Base-by-base conservation (phyloP, 2,329 filamentous ascomycete genomes). In the Neonectria ditissima region DNA sequence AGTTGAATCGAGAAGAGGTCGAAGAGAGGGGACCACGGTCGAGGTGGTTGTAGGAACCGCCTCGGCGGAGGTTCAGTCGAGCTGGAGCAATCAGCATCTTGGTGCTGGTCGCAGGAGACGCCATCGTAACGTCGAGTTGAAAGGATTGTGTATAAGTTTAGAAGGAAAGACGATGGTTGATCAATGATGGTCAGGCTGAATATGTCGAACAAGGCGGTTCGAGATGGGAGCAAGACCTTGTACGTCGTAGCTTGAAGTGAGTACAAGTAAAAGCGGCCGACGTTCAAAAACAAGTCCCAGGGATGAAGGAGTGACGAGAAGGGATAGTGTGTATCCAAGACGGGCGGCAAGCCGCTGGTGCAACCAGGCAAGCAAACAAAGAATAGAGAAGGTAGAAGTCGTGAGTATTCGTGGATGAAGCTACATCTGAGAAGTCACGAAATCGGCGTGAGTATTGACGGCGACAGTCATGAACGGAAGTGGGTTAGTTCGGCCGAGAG, bases 1-100 rank as follows among this genome's bases (percentile, higher is more conserved):
- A 89, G 76, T 80, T 87, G 77, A 90, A 90, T 50, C 87, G 81
- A 18, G 88, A 88, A 34, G 84, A 90, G 26, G 84, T 90, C 53
- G 87, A 87, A 24, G 87, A 90, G 10, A 86, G 73, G 7, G 86
- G 84, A 1, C 81, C 73, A 77, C 76, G 84, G 69, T 89, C 86
- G 65, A 82, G 79, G 61, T 83, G 76, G 63, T 81, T 84, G 75
- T 87, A 90, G 4, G 87, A 87, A n/a, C 82, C 82, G 32, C 85
- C 83, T 67, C 86, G 80, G 50, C 88, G 83, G 69, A 90, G 80
- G 74, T 87, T 89, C 65, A 90, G 81, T 47, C 85, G 81, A 55
- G 87, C 86, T 37, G 85, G 82, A 18, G 82, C 80, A 57, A 87
- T 78, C 69, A 86, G 81, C 76, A 86, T 82, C 71, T 84, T 86